Base-by-base conservation (phyloP, 805 yeast genomes). In the Candida khao-thaluensis region DNA sequence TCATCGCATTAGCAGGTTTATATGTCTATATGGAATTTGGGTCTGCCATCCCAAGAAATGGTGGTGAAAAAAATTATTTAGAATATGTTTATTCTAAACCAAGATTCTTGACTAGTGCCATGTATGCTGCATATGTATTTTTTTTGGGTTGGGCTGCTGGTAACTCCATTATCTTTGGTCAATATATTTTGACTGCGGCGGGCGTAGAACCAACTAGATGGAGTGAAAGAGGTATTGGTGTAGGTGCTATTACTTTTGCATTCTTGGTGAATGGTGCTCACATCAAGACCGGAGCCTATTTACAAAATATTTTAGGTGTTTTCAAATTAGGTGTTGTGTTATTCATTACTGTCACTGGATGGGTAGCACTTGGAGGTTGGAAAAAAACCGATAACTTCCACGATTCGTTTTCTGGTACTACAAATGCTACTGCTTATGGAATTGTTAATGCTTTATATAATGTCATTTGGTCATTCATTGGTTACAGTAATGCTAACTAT, bases 111-210 rank as follows among this genome's bases (percentile, higher is more conserved):
- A 73, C 82, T 32, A 80, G 85, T 18, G 77, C 70, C 43, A 67
- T 66, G 72, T 69, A 69, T 51, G 89, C 87, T 0, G 68, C 89
- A 2, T 82, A 84, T 53, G 79, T 81, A 12, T 79, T 86, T 53
- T 73, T 84, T 52, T 66, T 86, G 35, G 93, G 93, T 25, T 86
- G 90, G 87, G 90, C 95, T 16, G 80, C 93, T 8, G 86, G 90
- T 59, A 84, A 85, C 59, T 81, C 90, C 15, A 78, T 84, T 36
- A 86, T 84, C 24, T 83, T 83, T 47, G 95, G 95, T 21, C 83
- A 82, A 54, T 85, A 83, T 62, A 71, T 86, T 44, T 68, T 85
- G 43, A 76, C 75, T 28, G 95, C 95, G 8, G 89, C 90, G 5
- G 82, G 77, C 28, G 72, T 67, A 12, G 82, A 79, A 43, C 71